phyloP scores from a whole-genome alignment of 1,284 basidiomycete genomes.

The Leccinum fallax region DNA sequence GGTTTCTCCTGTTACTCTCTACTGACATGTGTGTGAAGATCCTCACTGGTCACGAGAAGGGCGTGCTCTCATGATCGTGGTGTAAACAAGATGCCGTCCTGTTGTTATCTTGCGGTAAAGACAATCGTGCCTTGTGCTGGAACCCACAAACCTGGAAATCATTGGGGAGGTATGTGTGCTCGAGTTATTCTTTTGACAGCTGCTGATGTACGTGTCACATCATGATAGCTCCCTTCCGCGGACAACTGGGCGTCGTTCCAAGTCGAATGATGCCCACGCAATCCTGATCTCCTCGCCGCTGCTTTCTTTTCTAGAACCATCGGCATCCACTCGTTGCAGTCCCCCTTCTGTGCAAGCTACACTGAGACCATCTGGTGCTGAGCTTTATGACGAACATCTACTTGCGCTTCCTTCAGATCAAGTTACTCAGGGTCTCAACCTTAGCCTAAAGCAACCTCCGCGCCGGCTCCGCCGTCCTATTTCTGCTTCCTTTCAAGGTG shows the following conservation, averaged over 20 bases:
- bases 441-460: conserved; percentile 89
- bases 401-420: conserved; percentile 45
- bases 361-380: conserved; percentile 65
- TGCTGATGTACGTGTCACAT: conserved; percentile 5
- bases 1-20: neutral
- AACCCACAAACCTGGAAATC: conserved; percentile 90
- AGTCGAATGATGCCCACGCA: too few relatives aligned
- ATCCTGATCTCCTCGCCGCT: too few relatives aligned
- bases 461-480: conserved; percentile 93
- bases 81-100: conserved; percentile 95
- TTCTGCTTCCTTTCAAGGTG: conserved; percentile 65
- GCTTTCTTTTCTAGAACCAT: too few relatives aligned
- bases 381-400: conserved; percentile 75
- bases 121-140: conserved; percentile 96
- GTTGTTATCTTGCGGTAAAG: conserved; percentile 95
- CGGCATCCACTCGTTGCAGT: conserved; percentile 75
- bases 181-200: neutral
- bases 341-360: conserved; percentile 48
- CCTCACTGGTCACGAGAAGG: conserved; percentile 94
- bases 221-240: conserved; percentile 79
- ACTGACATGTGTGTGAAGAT: conserved; percentile 54
- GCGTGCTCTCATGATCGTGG: conserved; percentile 94
- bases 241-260: conserved; percentile 75
- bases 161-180: conserved; percentile 74
- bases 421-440: conserved; percentile 27